Conservation (phyloP, 2,329 filamentous ascomycete species). For the Exophiala xenobiotica region DNA sequence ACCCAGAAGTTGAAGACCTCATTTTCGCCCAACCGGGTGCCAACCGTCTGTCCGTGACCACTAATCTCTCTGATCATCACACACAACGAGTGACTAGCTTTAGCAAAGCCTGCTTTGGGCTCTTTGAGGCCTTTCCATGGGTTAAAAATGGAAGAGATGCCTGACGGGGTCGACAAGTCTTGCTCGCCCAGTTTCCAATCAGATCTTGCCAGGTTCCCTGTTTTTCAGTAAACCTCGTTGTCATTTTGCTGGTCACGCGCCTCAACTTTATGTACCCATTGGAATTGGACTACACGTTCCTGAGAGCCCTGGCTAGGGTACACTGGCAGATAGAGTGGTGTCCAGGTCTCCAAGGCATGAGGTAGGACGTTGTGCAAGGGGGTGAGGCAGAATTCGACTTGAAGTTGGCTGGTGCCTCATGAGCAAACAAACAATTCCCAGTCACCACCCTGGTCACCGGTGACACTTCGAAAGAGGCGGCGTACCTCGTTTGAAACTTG, state of each 20-base stretch:
- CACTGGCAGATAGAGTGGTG: background rate
- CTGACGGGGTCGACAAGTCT: too few relatives aligned
- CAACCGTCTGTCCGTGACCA: too few relatives aligned
- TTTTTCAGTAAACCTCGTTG: too few relatives aligned
- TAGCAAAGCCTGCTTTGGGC: background rate
- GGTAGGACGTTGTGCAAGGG: conserved; percentile 1
- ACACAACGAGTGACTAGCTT: background rate
- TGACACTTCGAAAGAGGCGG: background rate
- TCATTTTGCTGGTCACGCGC: background rate
- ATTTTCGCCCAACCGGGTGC: too few relatives aligned
- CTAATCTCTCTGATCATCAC: background rate
- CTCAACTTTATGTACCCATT: background rate
- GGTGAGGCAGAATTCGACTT: background rate
- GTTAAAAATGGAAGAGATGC: too few relatives aligned
- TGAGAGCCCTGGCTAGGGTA: background rate
- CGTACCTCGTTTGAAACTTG: too few relatives aligned
- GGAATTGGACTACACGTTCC: background rate
- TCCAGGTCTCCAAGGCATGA: background rate
- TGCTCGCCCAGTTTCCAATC: background rate
- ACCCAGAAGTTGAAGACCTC: background rate
- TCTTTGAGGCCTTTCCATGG: too few relatives aligned
- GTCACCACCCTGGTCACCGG: background rate
- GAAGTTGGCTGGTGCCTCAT: background rate
- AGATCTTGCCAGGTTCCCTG: background rate
- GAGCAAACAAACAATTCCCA: background rate